Evolutionary conservation across 225 moss, liverwort and hornwort genomes (phyloP).

Genomic region (Neckera pumila): DNA sequence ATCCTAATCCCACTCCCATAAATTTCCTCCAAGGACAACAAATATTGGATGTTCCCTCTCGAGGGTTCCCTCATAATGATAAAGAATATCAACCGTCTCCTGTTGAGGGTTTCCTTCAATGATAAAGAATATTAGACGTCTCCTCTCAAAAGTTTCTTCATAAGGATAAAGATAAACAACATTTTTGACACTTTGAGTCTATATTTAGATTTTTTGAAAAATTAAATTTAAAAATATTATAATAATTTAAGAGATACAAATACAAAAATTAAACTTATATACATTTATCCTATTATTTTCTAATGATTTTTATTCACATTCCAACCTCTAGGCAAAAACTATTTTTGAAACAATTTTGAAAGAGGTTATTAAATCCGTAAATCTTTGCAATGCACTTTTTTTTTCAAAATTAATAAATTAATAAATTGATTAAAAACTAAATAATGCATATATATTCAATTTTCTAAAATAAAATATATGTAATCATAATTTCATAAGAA

Average conservation of each 20-base stretch:
- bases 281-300: not conserved
- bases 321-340: not conserved
- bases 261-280: not conserved
- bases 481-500: not conserved
- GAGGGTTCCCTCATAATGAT: fast-evolving
- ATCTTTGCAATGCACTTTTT: not conserved
- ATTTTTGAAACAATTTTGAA: not conserved
- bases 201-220: not conserved
- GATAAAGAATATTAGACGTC: too few relatives aligned
- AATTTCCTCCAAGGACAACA: not conserved
- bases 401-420: not conserved
- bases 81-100: not conserved
- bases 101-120: too few relatives aligned
- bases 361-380: not conserved
- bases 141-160: too few relatives aligned
- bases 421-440: not conserved
- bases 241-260: not conserved
- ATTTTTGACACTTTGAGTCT: not conserved
- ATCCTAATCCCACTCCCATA: fast-evolving
- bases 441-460: not conserved
- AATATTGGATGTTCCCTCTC: too few relatives aligned
- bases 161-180: not conserved
- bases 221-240: not conserved
- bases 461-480: not conserved
- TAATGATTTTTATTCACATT: not conserved